Conservation (phyloP, 805 yeast species). For the Sungouiella thailandica region DNA sequence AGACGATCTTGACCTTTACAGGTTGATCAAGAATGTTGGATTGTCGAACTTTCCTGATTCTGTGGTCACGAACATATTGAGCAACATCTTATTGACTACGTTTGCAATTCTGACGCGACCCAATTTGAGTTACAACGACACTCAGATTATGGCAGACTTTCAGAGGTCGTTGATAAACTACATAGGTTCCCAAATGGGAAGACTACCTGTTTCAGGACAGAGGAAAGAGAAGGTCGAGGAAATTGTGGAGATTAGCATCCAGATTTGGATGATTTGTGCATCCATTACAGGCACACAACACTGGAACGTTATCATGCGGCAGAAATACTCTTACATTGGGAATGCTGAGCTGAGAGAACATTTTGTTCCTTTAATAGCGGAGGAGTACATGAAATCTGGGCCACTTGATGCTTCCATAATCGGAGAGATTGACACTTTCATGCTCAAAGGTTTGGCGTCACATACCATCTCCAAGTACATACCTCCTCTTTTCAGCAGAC, state of each 20-base stretch:
- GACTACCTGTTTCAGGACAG: slow-evolving; percentile 25
- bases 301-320: slow-evolving; percentile 36
- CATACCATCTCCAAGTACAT: slow-evolving; percentile 24
- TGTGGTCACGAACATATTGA: neutral
- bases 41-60: neutral
- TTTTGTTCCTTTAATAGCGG: slow-evolving; percentile 25
- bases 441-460: slow-evolving; percentile 23
- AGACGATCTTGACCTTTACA: neutral
- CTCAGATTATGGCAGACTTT: slow-evolving; percentile 14
- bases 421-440: slow-evolving; percentile 10
- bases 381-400: slow-evolving; percentile 20
- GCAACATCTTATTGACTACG: neutral
- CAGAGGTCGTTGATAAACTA: slow-evolving; percentile 7
- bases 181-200: slow-evolving; percentile 29
- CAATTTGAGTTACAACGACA: neutral
- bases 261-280: slow-evolving; percentile 26
- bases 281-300: slow-evolving; percentile 15
- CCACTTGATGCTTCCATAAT: slow-evolving; percentile 11
- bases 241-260: slow-evolving; percentile 24
- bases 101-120: neutral
- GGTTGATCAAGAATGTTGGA: neutral
- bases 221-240: slow-evolving; percentile 17
- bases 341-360: slow-evolving; percentile 32
- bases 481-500: slow-evolving; percentile 15
- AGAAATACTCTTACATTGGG: slow-evolving; percentile 36